These are phyloP conservation scores for Saxophila tyrrhenica DNA, from an alignment of 495 filamentous ascomycete species.

Conservation along the genomic window DNA sequence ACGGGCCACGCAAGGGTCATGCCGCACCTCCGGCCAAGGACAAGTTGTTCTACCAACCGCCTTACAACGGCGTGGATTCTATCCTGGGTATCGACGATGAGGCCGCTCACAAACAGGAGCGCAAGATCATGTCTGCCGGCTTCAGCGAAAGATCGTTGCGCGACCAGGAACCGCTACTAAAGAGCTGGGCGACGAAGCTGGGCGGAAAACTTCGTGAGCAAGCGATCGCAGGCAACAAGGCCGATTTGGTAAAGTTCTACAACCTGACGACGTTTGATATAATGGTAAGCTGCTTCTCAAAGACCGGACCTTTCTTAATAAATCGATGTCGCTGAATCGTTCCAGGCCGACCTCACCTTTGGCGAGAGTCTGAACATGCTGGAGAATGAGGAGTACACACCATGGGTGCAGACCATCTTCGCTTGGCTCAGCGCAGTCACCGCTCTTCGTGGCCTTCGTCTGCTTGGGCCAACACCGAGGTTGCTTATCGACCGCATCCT, in stretches of 20 bases:
- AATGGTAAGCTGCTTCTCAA: conserved; percentile 1
- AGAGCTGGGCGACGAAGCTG: conserved; percentile 5
- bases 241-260: conserved; percentile 8
- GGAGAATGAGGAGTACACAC: conserved; percentile 1
- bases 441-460: background rate
- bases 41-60: conserved; percentile 6
- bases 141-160: conserved; percentile 14
- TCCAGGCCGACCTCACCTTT: conserved; percentile 12
- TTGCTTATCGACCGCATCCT: background rate
- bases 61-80: background rate
- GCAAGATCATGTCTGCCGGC: conserved; percentile 12
- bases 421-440: conserved; percentile 1
- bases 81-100: conserved; percentile 12
- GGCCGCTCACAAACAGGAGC: conserved; percentile 8
- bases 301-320: background rate
- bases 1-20: conserved; percentile 8
- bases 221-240: background rate
- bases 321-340: background rate
- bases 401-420: conserved; percentile 9
- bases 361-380: conserved; percentile 9
- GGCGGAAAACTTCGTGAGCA: background rate
- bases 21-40: conserved; percentile 2
- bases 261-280: conserved; percentile 15
- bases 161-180: conserved; percentile 16
- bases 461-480: background rate